Evolutionary conservation across 73 alveolate species (phyloP), one percentile per base, ranked within the genome.

Genomic region (Paramecium primaurelia): DNA sequence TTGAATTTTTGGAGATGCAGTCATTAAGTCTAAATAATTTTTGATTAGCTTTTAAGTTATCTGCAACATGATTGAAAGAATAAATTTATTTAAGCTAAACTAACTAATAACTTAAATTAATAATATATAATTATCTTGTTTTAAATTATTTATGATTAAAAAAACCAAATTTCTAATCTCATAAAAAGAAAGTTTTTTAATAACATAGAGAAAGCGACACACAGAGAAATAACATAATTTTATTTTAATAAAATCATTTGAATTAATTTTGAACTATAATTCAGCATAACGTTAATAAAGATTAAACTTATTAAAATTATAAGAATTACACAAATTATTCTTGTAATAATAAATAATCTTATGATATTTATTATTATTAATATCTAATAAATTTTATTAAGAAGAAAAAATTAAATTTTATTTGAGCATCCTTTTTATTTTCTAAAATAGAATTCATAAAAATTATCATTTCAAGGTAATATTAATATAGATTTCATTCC

Each of bases 401-500:
- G 18, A n/a, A n/a, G 9, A 8, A 54, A 54, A 54, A 54, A 54
- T n/a, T n/a, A 7, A 18, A 18, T n/a, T n/a, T 54, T 54, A 18
- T 7, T 54, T 18, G 32, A 25, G 7, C 20, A 49, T 49, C 8
- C 69, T 18, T 22, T 22, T 47, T 54, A 20, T 18, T 59, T 44
- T 59, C 16, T 26, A 30, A 64, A 64, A 28, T 12, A 64, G 30
- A 32, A 64, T 32, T 64, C 42, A 64, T 64, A 32, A 22, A 30
- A 25, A 4, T 36, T 34, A 49, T 49, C n/a, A 30, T 8, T 36
- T 80, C 91, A 80, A 42, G 91, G 91, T 36, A 80, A 42, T 80
- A 80, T 44, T 44, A 42, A 49, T 22, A 80, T 80, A 45, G 91
- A 80, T 47, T 80, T 80, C 77, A 80, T 42, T 45, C 77, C 91